A percentile compares a stretch with the other conserved stretches of the same genome.
These are phyloP conservation scores for Gossypium ekmanianum DNA, from an alignment of 345 rosid genomes.

Conservation along the genomic window DNA sequence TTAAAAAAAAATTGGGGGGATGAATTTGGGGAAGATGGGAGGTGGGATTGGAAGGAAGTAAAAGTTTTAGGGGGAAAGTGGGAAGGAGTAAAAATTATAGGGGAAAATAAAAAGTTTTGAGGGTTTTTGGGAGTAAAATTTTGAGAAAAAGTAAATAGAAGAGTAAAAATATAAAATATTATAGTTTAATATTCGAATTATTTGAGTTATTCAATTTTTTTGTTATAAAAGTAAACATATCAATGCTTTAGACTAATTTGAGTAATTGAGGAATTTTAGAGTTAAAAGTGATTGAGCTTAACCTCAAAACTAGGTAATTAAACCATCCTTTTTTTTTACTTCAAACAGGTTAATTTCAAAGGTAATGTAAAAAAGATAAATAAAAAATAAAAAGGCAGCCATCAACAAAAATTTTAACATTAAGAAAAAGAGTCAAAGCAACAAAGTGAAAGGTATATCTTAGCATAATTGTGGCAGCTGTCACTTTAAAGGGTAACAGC, in stretches of 20 bases:
- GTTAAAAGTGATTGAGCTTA: neutral
- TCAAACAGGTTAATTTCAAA: neutral
- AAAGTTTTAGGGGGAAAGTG: too few relatives aligned
- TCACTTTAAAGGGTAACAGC: slow-evolving; percentile 23
- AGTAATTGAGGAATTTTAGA: neutral
- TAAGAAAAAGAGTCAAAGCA: neutral
- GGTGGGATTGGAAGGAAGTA: too few relatives aligned
- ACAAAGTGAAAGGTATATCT: neutral
- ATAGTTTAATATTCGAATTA: too few relatives aligned
- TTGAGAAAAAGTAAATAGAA: too few relatives aligned
- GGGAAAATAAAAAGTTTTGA: too few relatives aligned
- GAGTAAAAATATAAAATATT: too few relatives aligned
- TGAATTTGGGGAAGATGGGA: too few relatives aligned
- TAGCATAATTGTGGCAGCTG: neutral
- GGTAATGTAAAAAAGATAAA: neutral
- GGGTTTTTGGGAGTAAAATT: too few relatives aligned
- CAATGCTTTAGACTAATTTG: slow-evolving; percentile 22
- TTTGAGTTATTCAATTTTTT: neutral
- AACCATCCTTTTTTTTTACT: neutral
- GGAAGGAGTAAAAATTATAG: too few relatives aligned
- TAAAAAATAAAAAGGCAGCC: too few relatives aligned
- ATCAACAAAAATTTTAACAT: neutral
- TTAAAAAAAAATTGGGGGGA: too few relatives aligned
- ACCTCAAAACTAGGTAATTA: neutral
- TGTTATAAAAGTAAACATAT: slow-evolving; percentile 15